Base-by-base conservation (phyloP, 306 rosid genomes). In the Begonia masoniana region DNA sequence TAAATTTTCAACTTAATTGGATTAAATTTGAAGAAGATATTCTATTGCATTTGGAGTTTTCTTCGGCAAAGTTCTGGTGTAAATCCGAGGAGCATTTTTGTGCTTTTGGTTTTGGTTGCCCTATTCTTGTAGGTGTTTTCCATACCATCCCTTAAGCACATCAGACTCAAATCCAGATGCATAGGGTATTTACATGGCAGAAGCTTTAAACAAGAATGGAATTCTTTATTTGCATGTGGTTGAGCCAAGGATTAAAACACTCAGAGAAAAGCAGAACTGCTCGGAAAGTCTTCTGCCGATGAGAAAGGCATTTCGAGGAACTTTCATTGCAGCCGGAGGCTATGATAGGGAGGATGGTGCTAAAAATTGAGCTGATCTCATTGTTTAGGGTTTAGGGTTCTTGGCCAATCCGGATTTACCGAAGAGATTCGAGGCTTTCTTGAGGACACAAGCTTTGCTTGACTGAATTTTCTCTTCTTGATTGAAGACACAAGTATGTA, bases 191-290 rank as follows among this genome's bases (percentile, higher is more conserved):
- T 47, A 78, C 60, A 61, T 83, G 80, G 94, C 68, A 0, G 39
- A 56, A 2, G 59, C 73, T 1, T 35, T 83, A 26, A 76, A 55
- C 43, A 60, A n/a, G n/a, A 78, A 58, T n/a, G 79, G 75, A 3
- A 63, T 83, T 15, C 52, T 70, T 13, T 87, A 87, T 15, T 83
- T 80, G 52, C 87, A 83, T 16, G 55, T 72, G 21, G 61, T 78
- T 36, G 94, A 83, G 71, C 87, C 96, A 0, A 65, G 91, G 58
- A 87, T 81, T 89, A 3, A 61, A 75, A 13, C 61, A 47, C 21
- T 31, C 47, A 21, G 71, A 24, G 64, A 65, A 0, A 43, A 42
- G 10, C 12, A 0, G 10, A 73, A 78, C 7, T 50, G 66, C 17
- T n/a, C 54, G 1, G 1, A 47, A 4, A 70, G 84, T 9, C 66